Evolutionary conservation across 1,284 basidiomycete genomes (phyloP).

Genomic region (Ustilago bromivora): DNA sequence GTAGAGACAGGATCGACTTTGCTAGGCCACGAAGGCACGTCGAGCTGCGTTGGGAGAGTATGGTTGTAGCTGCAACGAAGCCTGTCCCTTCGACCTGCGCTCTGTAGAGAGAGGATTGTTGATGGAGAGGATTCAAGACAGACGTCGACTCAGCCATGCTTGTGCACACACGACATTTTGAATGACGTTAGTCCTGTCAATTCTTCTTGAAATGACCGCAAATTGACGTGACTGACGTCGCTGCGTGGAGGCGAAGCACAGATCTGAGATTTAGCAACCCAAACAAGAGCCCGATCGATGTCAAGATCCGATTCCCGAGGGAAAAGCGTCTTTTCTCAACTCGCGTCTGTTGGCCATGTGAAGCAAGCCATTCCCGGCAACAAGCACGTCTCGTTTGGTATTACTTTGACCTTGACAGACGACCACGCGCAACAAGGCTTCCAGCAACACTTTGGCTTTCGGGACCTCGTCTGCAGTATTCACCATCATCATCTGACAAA

Average conservation of each 20-base stretch:
- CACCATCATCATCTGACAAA: not conserved
- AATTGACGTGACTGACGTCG: not conserved
- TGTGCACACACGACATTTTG: not conserved
- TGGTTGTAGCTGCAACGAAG: not conserved
- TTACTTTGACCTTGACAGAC: too few species aligned
- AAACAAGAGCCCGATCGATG: not conserved
- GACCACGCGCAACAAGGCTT: too few species aligned
- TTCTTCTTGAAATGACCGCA: not conserved
- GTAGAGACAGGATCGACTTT: not conserved
- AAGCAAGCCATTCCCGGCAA: too few species aligned
- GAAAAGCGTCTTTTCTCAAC: not conserved
- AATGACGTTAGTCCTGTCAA: slow-evolving; percentile 2
- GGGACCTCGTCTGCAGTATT: too few species aligned
- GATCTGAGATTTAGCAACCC: not conserved
- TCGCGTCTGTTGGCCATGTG: too few species aligned
- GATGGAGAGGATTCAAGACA: not conserved
- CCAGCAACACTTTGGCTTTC: too few species aligned
- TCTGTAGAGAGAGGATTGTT: not conserved
- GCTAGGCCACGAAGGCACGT: not conserved
- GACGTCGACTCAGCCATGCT: not conserved
- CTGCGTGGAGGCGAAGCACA: slow-evolving; percentile 5
- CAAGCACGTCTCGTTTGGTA: too few species aligned
- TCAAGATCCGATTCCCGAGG: not conserved
- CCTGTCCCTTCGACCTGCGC: not conserved
- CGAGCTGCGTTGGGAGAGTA: slow-evolving; percentile 1